Percentiles rank a stretch among this genome's conserved stretches.
These are phyloP conservation scores for Aspergillus vadensis DNA, from an alignment of 2,329 filamentous ascomycete species.

Conservation along the genomic window DNA sequence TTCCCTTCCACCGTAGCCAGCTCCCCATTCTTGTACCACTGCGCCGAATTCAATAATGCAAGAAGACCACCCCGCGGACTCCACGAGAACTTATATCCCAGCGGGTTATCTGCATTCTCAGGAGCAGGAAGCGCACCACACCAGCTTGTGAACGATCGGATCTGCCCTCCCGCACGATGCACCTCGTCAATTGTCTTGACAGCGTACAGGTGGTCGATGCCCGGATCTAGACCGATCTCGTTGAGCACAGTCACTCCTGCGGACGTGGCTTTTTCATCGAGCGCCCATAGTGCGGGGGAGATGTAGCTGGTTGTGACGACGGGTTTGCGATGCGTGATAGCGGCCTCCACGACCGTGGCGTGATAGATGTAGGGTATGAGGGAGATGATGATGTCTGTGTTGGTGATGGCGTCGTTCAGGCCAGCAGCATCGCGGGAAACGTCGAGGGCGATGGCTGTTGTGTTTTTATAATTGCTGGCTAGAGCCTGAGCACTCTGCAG, in stretches of 20 bases:
- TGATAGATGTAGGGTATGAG: constrained; percentile 1
- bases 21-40: constrained; percentile 5
- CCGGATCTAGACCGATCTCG: constrained; percentile 7
- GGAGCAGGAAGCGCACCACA: constrained; percentile 9
- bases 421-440: not conserved
- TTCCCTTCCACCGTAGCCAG: not conserved
- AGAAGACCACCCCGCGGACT: constrained; percentile 2
- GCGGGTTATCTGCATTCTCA: constrained; percentile 5
- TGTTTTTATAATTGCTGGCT: not conserved
- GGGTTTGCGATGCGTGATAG: not conserved
- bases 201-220: constrained; percentile 13
- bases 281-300: constrained; percentile 1
- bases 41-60: constrained; percentile 5
- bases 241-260: not conserved
- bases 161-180: constrained; percentile 1
- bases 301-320: constrained; percentile 9
- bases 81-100: constrained; percentile 12
- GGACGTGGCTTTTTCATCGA: not conserved
- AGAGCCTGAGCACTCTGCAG: not conserved
- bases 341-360: not conserved
- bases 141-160: constrained; percentile 5
- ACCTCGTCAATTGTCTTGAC: constrained; percentile 13
- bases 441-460: not conserved
- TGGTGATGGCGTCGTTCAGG: not conserved
- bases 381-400: constrained; percentile 1